These are phyloP conservation scores for Gracilaria gracilis DNA, from an alignment of 23 red algal genomes.

Conservation along the genomic window DNA sequence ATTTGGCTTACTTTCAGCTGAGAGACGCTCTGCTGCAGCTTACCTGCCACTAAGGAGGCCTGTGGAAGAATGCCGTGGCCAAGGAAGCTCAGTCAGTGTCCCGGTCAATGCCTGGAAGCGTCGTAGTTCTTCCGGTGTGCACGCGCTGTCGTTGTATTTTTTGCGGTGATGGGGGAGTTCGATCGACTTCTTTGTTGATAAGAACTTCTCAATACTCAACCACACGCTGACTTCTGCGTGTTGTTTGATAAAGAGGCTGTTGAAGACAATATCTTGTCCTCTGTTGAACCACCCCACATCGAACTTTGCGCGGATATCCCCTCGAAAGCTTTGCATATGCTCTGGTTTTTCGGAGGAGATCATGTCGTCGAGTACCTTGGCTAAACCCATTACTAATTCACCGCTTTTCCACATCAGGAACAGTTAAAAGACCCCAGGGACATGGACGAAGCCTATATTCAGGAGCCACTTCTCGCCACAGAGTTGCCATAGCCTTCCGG, in stretches of 20 bases:
- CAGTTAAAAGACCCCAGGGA: neutral
- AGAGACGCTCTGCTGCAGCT: neutral
- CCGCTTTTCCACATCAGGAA: neutral
- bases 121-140: too few relatives aligned
- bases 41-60: neutral
- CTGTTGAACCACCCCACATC: too few relatives aligned
- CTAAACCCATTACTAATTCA: neutral
- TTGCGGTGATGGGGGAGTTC: neutral
- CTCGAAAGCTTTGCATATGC: too few relatives aligned
- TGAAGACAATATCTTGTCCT: neutral
- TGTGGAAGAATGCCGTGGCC: neutral
- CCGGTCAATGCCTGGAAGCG: too few relatives aligned
- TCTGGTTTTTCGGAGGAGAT: neutral
- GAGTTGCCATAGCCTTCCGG: conserved; percentile 43
- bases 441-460: neutral
- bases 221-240: neutral
- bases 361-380: neutral
- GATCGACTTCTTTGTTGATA: neutral
- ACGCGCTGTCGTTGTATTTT: too few relatives aligned
- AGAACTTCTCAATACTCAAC: too few relatives aligned
- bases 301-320: too few relatives aligned
- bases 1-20: neutral
- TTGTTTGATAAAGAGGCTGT: neutral
- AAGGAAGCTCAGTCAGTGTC: too few relatives aligned
- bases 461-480: conserved; percentile 20